Base-by-base conservation (phyloP, 257 asterid genomes). In the Ajuga chamaepitys region DNA sequence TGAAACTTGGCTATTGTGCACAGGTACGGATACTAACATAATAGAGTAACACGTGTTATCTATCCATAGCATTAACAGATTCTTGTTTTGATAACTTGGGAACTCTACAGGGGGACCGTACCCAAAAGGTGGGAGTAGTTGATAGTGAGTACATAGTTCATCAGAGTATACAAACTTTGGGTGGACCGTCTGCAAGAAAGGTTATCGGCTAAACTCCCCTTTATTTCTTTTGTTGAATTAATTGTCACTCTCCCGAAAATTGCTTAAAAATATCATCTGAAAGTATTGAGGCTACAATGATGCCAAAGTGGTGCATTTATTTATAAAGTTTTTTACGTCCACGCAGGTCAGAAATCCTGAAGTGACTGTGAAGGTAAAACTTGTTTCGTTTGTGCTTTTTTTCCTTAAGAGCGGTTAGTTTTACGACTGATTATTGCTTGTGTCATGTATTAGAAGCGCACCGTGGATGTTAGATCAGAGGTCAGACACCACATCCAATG, bases 1-100 rank as follows among this genome's bases (percentile, higher is more conserved):
- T 94, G 86, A 94, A 88, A 76, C 92, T 94, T 14, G 99, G 99
- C 10, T 94, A 90, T 75, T 94, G 99, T 70, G 96, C 96, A 50
- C 98, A 90, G 96, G 99, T 85, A 64, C 74, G 73, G 52, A 41
- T 35, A 10, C 50, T 58, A 26, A 5, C 18, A n/a, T n/a, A 17
- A 51, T 10, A 51, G 34, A 3, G 54, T 9, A 18, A 46, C 9
- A n/a, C 1, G n/a, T 26, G 30, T 20, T 14, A 0, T 12, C 24
- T 37, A 45, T 11, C 5, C 24, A 32, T 7, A 7, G 20, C 16
- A 25, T 37, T 20, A 30, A 40, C 12, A 14, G 47, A 18, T 57
- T 2, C 26, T 70, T 62, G 32, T 66, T 28, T 59, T 13, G n/a
- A 41, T 52, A 32, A n/a, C 18, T 17, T 64, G 62, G 24, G 46